Percentiles rank a stretch among this genome's conserved stretches.
Evolutionary conservation across 1,284 basidiomycete species (phyloP).

Genomic region (Pholiota adiposa): DNA sequence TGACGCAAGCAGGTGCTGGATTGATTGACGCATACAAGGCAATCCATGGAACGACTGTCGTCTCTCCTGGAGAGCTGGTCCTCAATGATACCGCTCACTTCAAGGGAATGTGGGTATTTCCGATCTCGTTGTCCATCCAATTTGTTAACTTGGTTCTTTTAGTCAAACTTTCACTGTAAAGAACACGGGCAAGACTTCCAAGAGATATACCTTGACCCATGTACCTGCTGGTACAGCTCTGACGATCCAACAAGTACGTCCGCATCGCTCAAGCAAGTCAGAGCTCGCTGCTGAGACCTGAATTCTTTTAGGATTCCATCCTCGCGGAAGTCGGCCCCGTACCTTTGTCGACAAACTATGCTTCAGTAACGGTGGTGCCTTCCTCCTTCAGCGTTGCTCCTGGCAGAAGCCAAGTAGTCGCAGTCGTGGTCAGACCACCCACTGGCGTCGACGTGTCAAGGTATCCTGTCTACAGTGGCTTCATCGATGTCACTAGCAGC

Average conservation of each 20-base stretch:
- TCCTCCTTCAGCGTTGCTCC: slow-evolving; percentile 39
- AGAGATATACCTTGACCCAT: slow-evolving; percentile 52
- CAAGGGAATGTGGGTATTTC: slow-evolving; percentile 25
- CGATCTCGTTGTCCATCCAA: neutral
- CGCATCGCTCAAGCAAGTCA: neutral
- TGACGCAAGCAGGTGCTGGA: slow-evolving; percentile 70
- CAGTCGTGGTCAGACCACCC: slow-evolving; percentile 46
- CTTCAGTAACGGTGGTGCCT: slow-evolving; percentile 41
- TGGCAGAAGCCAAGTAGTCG: slow-evolving; percentile 34
- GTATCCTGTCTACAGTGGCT: slow-evolving; percentile 65
- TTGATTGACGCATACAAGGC: slow-evolving; percentile 69
- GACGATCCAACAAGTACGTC: slow-evolving; percentile 43
- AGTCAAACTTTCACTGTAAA: slow-evolving; percentile 54
- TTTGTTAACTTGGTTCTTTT: neutral
- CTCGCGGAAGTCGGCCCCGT: slow-evolving; percentile 52
- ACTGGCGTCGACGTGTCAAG: slow-evolving; percentile 45
- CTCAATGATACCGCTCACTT: slow-evolving; percentile 76
- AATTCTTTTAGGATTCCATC: slow-evolving; percentile 37
- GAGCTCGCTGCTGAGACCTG: no score
- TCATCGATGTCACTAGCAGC: slow-evolving; percentile 51
- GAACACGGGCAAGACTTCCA: slow-evolving; percentile 45
- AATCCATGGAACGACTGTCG: slow-evolving; percentile 54
- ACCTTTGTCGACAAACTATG: slow-evolving; percentile 47
- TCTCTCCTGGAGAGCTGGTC: slow-evolving; percentile 63
- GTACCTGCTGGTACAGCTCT: slow-evolving; percentile 59